Evolutionary conservation across 305 asterid genomes (phyloP), one percentile per base, ranked within the genome.

Genomic region (Salvia sclarea): DNA sequence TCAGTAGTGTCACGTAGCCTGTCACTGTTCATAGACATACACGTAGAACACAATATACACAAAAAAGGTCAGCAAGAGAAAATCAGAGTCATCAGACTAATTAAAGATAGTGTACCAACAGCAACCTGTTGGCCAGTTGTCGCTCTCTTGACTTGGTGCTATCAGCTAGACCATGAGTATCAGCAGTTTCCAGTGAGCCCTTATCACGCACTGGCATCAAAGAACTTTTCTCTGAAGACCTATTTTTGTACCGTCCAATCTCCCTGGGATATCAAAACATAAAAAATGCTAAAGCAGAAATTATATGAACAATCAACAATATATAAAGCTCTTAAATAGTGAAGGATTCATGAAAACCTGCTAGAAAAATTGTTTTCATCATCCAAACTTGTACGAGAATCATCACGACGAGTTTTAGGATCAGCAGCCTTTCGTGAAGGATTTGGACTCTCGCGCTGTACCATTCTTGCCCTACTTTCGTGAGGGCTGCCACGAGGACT

Each of bases 61-160:
- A 66, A 66, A 61, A 61, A 73, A 67, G 47, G 28, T 68, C 73
- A 66, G 67, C n/a, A 50, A 8, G 21, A 47, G 28, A 8, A 22
- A 69, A 53, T 28, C n/a, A 67, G 47, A 71, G 57, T 10, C 14
- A 72, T 37, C n/a, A 64, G 52, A 71, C 57, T 10, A 17, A 72
- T 66, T 28, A 33, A 68, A 31, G 44, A 55, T 8, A 48, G 4
- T 43, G 68, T 61, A 35, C 64, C 57, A 71, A 60, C 64, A 71
- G 74, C 77, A 72, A 89, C 92, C 94, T 84, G 76, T 62, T 67
- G 9, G 75, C 60, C 59, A 70, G 76, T 74, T 85, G 84, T 62
- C 70, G 64, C 72, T 75, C 78, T 61, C 73, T 80, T 16, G 71
- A 69, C 75, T 81, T 85, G 35, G 72, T 18, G 33, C 37, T 75